Evolutionary conservation across 305 asterid species (phyloP).

Genomic region (Solanum hybrid): DNA sequence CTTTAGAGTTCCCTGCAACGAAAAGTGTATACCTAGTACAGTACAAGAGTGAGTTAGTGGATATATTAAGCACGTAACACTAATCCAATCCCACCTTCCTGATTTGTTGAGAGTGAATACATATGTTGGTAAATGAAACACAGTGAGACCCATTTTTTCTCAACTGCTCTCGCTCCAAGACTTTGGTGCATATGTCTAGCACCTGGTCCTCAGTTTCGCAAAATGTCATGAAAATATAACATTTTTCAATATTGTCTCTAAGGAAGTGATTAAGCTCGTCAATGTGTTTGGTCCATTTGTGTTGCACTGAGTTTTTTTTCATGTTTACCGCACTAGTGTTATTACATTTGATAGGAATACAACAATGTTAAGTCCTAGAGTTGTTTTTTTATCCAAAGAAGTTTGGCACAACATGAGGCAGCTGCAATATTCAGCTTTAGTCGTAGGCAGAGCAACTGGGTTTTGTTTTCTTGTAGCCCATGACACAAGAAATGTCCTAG

Average conservation of each 20-base stretch:
- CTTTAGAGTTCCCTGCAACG: neutral
- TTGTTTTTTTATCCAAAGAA: neutral
- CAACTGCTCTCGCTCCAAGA: neutral
- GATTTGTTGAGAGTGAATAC: too few species aligned
- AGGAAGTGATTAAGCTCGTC: neutral
- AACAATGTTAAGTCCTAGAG: neutral
- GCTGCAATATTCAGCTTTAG: neutral
- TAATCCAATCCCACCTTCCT: neutral
- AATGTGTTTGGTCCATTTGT: neutral
- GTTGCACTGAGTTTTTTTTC: too few species aligned
- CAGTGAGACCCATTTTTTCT: neutral
- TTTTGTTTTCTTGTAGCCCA: neutral
- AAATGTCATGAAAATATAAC: neutral
- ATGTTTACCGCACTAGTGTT: neutral
- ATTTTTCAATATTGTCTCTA: too few species aligned
- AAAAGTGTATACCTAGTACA: neutral
- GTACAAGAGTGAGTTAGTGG: too few species aligned
- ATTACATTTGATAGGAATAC: neutral
- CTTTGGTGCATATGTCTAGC: neutral
- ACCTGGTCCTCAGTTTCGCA: neutral
- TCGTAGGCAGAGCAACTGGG: neutral
- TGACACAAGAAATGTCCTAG: neutral
- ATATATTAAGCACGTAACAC: too few species aligned
- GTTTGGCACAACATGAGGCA: neutral
- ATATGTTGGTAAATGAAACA: neutral